A percentile compares a stretch with the other conserved stretches of the same genome.
phyloP scores from a whole-genome alignment of 1,284 basidiomycete genomes.

The Phellopilus nigrolimitatus region DNA sequence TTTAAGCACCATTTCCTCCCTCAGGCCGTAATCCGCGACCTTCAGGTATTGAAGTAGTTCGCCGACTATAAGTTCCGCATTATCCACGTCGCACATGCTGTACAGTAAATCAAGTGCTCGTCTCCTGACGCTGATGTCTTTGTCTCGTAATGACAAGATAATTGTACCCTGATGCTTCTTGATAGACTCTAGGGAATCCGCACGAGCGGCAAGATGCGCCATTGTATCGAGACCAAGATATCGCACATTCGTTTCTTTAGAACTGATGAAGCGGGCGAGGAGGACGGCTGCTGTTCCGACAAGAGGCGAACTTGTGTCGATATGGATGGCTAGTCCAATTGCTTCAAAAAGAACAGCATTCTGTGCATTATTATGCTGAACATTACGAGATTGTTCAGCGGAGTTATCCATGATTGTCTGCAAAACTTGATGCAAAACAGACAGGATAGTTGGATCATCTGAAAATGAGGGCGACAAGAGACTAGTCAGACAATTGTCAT shows the following conservation, averaged over 20 bases:
- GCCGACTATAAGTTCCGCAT: conserved; percentile 92
- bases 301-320: conserved; percentile 88
- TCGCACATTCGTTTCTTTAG: conserved; percentile 97
- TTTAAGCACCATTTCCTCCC: conserved; percentile 98
- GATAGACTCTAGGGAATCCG: conserved; percentile 85
- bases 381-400: conserved; percentile 88
- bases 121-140: conserved; percentile 94
- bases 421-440: conserved; percentile 79
- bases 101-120: conserved; percentile 94
- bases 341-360: conserved; percentile 99
- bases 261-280: conserved; percentile 92
- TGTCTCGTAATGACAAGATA: conserved; percentile 90
- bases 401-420: conserved; percentile 91
- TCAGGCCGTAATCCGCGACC: conserved; percentile 91
- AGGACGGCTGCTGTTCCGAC: conserved; percentile 89
- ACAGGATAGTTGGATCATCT: conserved; percentile 82
- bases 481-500: too few relatives aligned
- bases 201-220: conserved; percentile 94
- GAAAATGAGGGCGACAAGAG: neutral
- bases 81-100: conserved; percentile 97
- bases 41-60: conserved; percentile 91
- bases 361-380: conserved; percentile 98
- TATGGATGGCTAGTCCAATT: conserved; percentile 94
- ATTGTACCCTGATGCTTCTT: conserved; percentile 97
- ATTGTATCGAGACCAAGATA: conserved; percentile 98